Percentiles rank a stretch among this genome's conserved stretches.
Conservation (phyloP, 176 grass and related monocot species). For the Carex parvula region DNA sequence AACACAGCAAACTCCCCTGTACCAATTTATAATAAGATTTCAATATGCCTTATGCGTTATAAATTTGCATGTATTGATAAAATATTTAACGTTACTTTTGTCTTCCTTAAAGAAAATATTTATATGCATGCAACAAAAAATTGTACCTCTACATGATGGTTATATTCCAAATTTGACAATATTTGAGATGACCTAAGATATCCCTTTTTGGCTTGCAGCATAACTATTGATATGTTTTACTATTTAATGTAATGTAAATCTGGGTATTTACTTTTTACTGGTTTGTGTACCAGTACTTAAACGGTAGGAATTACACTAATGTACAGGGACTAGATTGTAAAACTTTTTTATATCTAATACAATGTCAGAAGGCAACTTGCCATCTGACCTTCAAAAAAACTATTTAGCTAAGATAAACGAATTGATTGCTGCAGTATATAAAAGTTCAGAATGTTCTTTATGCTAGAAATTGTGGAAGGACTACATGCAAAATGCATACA, state of each 20-base stretch:
- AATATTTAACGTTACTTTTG: background rate
- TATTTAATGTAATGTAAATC: no score
- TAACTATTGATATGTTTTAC: background rate
- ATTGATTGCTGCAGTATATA: background rate
- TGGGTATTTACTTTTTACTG: no score
- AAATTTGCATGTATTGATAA: background rate
- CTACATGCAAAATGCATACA: background rate
- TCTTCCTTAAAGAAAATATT: background rate
- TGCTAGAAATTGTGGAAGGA: background rate
- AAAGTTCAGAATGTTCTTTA: background rate
- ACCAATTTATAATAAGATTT: background rate
- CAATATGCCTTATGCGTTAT: background rate
- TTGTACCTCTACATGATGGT: background rate
- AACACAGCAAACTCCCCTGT: background rate
- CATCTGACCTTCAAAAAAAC: no score
- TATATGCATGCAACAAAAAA: background rate
- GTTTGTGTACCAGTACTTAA: no score
- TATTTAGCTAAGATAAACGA: background rate
- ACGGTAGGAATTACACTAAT: no score
- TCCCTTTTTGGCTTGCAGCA: background rate
- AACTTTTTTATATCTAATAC: no score
- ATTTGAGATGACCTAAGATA: background rate
- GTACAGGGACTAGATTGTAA: no score
- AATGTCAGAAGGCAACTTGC: no score
- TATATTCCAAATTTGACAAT: slow-evolving; percentile 2